Percentiles rank a stretch among this genome's conserved stretches.
Conservation (phyloP, 2,329 filamentous ascomycete genomes). For the Rhynchosporium graminicola region DNA sequence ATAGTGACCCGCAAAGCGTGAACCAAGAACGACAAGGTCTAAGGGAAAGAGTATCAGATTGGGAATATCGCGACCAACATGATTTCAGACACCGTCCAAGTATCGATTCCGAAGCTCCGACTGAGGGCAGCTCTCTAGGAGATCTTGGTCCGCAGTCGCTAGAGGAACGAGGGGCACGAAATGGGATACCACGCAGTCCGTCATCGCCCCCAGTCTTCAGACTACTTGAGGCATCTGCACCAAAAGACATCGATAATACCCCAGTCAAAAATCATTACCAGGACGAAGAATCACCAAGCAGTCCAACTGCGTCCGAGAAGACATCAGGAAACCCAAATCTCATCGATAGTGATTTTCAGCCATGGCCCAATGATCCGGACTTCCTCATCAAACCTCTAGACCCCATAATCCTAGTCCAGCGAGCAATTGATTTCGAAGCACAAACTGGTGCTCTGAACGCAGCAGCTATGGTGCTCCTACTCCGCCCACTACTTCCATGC, state of each 20-base stretch:
- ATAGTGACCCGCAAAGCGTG: conserved; percentile 35
- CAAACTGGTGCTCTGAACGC: conserved; percentile 59
- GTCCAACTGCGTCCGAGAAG: conserved; percentile 25
- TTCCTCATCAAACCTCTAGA: conserved; percentile 58
- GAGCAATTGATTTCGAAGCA: conserved; percentile 58
- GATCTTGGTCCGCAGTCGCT: conserved; percentile 20
- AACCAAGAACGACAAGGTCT: conserved; percentile 23
- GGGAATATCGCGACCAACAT: conserved; percentile 36
- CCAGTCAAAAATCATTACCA: conserved; percentile 13
- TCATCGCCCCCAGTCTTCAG: conserved; percentile 31
- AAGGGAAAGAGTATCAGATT: conserved; percentile 35
- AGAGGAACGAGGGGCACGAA: conserved; percentile 13
- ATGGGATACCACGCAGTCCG: conserved; percentile 17
- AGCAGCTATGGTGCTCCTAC: conserved; percentile 60
- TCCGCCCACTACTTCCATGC: conserved; percentile 57
- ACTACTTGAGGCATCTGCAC: conserved; percentile 34
- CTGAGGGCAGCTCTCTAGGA: conserved; percentile 25
- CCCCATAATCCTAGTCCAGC: conserved; percentile 55
- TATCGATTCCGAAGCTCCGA: conserved; percentile 31
- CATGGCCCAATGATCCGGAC: conserved; percentile 57
- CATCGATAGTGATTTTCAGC: conserved; percentile 60
- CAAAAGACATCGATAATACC: conserved; percentile 12
- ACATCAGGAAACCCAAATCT: conserved; percentile 41
- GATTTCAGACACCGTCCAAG: conserved; percentile 30
- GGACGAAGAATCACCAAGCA: conserved; percentile 17